Conservation (phyloP, 2,329 filamentous ascomycete species). For the Diaporthe sp. region DNA sequence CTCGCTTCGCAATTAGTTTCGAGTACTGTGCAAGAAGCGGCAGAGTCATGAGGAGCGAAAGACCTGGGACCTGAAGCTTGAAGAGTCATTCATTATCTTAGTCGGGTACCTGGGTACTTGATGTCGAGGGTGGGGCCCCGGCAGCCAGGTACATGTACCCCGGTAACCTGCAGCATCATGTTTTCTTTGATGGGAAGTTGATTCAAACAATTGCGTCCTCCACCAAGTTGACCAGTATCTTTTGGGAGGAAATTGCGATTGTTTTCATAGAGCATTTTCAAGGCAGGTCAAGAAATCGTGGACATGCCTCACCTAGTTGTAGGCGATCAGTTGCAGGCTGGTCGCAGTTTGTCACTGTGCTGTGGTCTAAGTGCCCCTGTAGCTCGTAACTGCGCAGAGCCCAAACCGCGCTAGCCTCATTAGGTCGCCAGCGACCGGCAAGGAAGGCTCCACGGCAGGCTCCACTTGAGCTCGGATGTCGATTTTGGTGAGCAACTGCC, state of each 20-base stretch:
- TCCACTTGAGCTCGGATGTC: constrained; percentile 36
- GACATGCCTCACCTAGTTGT: too few species aligned
- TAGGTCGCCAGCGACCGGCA: background rate
- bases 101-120: constrained; percentile 30
- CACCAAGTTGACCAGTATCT: background rate
- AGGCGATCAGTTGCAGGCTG: background rate
- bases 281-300: background rate
- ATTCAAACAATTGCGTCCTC: background rate
- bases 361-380: background rate
- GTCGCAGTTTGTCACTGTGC: background rate
- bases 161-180: background rate
- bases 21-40: constrained; percentile 9
- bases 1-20: background rate
- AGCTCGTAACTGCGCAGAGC: background rate
- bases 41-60: constrained; percentile 16
- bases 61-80: background rate
- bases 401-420: constrained; percentile 9
- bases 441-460: constrained; percentile 28
- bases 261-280: background rate
- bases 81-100: constrained; percentile 31
- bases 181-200: background rate
- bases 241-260: background rate
- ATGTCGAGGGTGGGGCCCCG: constrained; percentile 14
- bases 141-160: constrained; percentile 4
- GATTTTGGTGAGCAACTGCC: constrained; percentile 28